Base-by-base conservation (phyloP, 2,329 filamentous ascomycete species). In the Sporothrix globosa region DNA sequence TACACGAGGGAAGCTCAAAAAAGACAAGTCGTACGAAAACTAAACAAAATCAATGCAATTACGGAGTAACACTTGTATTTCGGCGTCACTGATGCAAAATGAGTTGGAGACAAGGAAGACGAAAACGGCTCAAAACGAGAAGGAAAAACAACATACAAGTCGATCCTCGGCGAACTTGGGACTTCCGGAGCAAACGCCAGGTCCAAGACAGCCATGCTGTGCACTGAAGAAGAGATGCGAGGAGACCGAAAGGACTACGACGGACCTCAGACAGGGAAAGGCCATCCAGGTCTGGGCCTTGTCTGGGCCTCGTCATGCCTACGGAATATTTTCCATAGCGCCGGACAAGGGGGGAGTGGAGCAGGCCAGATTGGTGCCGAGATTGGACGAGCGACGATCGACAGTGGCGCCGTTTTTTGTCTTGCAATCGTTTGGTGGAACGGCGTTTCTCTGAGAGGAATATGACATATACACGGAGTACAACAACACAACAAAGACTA, bases 341-440 rank as follows among this genome's bases (percentile, higher is more conserved):
- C 27, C 34, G 44, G 56, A 39, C n/a, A 44, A 61, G 34, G 56
- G 6, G 1, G 17, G 48, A 41, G 48, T 56, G 66, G 66, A 68
- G 34, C 41, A 24, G 34, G 13, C 41, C 66, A 52, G 52, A 68
- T 68, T 58, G 39, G 52, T 39, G 66, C 66, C 66, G 66, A 68
- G 52, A 68, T 68, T 68, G 66, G 66, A 58, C 52, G 48, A 34
- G 50, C 39, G 17, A 56, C 63, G 66, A 68, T 68, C 66, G 66
- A 46, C 66, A 41, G 34, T 58, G 53, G 66, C 53, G 66, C 41
- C 53, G 53, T 58, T 54, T 9, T 44, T 19, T 67, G 60, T 63
- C 41, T 52, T 27, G 46, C 39, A 34, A 34, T 34, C 34, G 34
- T 7, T 34, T 7, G 34, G 34, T 5, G 34, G 34, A 1, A 34